Conservation (phyloP, 805 yeast genomes). For the Torulaspora indica region DNA sequence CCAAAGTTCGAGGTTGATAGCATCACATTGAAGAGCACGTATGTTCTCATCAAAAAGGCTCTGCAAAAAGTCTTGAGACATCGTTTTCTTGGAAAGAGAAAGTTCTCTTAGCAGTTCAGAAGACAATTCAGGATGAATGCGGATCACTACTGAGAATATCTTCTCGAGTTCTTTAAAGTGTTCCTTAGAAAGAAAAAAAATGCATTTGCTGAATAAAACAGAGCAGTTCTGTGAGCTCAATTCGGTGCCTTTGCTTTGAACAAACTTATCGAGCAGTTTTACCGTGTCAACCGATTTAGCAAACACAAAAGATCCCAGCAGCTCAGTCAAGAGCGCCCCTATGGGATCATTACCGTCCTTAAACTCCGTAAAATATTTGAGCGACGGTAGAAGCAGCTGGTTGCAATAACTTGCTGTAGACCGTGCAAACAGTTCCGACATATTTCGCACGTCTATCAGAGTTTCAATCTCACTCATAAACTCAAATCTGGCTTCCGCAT, state of each 20-base stretch:
- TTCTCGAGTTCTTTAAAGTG: conserved; percentile 41
- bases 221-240: conserved; percentile 14
- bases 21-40: conserved; percentile 1
- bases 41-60: conserved; percentile 20
- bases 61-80: conserved; percentile 50
- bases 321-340: conserved; percentile 4
- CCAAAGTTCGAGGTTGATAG: conserved; percentile 37
- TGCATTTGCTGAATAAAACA: conserved; percentile 22
- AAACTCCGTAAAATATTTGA: conserved; percentile 17
- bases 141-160: conserved; percentile 42
- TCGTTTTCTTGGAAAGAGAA: conserved; percentile 47
- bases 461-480: conserved; percentile 21
- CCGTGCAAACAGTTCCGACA: conserved; percentile 18
- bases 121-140: conserved; percentile 39
- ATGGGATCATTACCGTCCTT: neutral
- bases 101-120: conserved; percentile 45
- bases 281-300: conserved; percentile 15
- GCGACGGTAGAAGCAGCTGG: conserved; percentile 22
- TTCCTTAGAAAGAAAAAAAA: conserved; percentile 23
- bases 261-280: conserved; percentile 22
- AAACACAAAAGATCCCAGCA: conserved; percentile 15
- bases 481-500: neutral
- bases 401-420: conserved; percentile 21
- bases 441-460: conserved; percentile 21
- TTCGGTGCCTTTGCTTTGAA: conserved; percentile 9